phyloP scores from a whole-genome alignment of 2,329 filamentous ascomycete genomes.

The Ascochyta clinopodiicola region DNA sequence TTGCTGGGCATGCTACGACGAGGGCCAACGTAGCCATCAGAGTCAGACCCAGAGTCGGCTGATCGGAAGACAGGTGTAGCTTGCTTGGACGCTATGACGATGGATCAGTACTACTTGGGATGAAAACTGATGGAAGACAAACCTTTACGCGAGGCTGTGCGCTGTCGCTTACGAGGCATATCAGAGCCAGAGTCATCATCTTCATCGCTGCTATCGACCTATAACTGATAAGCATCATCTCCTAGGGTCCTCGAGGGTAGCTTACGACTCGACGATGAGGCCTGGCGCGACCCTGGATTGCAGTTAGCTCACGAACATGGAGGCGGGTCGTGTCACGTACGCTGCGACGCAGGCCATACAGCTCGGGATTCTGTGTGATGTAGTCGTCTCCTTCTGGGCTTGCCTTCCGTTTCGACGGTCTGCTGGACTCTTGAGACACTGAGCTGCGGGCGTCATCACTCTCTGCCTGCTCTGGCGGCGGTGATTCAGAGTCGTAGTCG shows the following conservation, averaged over 20 bases:
- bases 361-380: constrained; percentile 88
- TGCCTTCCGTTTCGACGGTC: constrained; percentile 70
- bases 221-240: constrained; percentile 25
- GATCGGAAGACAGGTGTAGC: constrained; percentile 56
- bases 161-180: constrained; percentile 67
- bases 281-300: constrained; percentile 63
- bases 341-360: constrained; percentile 93
- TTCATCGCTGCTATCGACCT: constrained; percentile 69
- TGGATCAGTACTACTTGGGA: constrained; percentile 51
- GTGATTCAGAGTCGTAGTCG: constrained; percentile 76
- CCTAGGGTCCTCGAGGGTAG: constrained; percentile 24
- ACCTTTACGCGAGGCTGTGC: constrained; percentile 70
- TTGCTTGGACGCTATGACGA: constrained; percentile 61
- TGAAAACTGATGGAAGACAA: constrained; percentile 42
- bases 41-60: constrained; percentile 68
- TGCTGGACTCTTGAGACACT: constrained; percentile 73
- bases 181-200: constrained; percentile 74
- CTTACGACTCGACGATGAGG: constrained; percentile 67
- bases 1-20: constrained; percentile 71
- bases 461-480: constrained; percentile 49
- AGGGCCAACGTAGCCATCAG: constrained; percentile 77
- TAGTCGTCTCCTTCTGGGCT: constrained; percentile 77
- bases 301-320: constrained; percentile 41
- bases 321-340: constrained; percentile 60
- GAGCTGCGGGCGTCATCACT: constrained; percentile 66